Evolutionary conservation across 2,329 filamentous ascomycete genomes (phyloP).

Genomic region (Penicillium sp.): DNA sequence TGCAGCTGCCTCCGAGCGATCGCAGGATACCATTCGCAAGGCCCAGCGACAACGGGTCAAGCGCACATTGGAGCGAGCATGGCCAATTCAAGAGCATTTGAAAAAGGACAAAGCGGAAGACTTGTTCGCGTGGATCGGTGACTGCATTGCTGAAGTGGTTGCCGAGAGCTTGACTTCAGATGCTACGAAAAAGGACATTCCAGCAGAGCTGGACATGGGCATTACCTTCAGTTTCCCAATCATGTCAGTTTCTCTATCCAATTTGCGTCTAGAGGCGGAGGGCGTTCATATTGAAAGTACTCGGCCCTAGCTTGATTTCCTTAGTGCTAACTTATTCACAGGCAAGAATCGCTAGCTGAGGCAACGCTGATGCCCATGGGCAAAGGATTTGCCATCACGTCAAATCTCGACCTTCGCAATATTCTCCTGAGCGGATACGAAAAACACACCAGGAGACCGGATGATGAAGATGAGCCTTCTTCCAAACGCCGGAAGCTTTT

Average conservation of each 20-base stretch:
- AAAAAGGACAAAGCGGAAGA: conserved; percentile 70
- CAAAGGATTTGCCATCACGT: conserved; percentile 59
- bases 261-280: background rate
- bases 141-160: conserved; percentile 74
- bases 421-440: conserved; percentile 57
- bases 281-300: background rate
- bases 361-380: conserved; percentile 60
- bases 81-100: conserved; percentile 57
- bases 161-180: conserved; percentile 51
- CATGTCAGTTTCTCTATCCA: conserved; percentile 42
- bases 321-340: conserved; percentile 26
- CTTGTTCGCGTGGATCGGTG: conserved; percentile 79
- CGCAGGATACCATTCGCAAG: conserved; percentile 47
- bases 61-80: conserved; percentile 52
- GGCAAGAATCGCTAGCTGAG: conserved; percentile 56
- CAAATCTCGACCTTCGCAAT: conserved; percentile 56
- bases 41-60: conserved; percentile 50
- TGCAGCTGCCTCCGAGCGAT: conserved; percentile 38
- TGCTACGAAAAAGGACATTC: conserved; percentile 40
- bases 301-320: background rate
- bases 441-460: conserved; percentile 49
- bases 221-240: conserved; percentile 55
- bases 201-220: conserved; percentile 51
- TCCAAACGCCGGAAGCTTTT: conserved; percentile 49
- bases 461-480: conserved; percentile 43